Base-by-base conservation (phyloP, 2,329 filamentous ascomycete species). In the Hymenoscyphus infarciens region DNA sequence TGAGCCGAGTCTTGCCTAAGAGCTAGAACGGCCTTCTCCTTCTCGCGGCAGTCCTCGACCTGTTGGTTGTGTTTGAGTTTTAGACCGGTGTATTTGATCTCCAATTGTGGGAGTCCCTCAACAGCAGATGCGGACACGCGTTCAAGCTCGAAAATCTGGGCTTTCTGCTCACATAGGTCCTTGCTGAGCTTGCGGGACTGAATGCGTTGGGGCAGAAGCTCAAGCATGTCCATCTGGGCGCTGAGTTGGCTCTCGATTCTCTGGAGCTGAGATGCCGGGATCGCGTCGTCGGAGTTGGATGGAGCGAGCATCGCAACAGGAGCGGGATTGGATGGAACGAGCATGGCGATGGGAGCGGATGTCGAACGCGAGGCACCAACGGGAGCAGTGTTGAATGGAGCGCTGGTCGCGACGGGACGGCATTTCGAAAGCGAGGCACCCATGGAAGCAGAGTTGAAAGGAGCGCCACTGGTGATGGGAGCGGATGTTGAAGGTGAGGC, bases 141-240 rank as follows among this genome's bases (percentile, higher is more conserved):
- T 29, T 60, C 58, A 3, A 60, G 27, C 11, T 27, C 27, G 33
- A 38, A 60, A 5, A 60, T 60, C 7, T 53, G 29, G 15, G 49
- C 52, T 25, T 60, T 42, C 27, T 55, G 52, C n/a, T 42, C 25
- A n/a, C 45, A 55, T 2, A 60, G 27, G 8, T 60, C 58, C 5
- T 33, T 45, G 25, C 13, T 38, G 45, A 54, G 16, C 8, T 60
- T 54, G 27, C 58, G 58, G 19, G 25, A 25, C 25, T 60, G 58
- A 8, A 60, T 54, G 2, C 49, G 58, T 31, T 54, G 58, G 6
- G 58, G 49, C 8, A 60, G 58, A 16, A 60, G 42, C 16, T 60
- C 58, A 22, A 60, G 33, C 29, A 45, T 52, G 16, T 60, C 58
- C 58, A 60, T 54, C 27, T 60, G 58, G 11, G 16, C n/a, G 35